Base-by-base conservation (phyloP, 169 alveolate genomes). In the Eimeria tenella region DNA sequence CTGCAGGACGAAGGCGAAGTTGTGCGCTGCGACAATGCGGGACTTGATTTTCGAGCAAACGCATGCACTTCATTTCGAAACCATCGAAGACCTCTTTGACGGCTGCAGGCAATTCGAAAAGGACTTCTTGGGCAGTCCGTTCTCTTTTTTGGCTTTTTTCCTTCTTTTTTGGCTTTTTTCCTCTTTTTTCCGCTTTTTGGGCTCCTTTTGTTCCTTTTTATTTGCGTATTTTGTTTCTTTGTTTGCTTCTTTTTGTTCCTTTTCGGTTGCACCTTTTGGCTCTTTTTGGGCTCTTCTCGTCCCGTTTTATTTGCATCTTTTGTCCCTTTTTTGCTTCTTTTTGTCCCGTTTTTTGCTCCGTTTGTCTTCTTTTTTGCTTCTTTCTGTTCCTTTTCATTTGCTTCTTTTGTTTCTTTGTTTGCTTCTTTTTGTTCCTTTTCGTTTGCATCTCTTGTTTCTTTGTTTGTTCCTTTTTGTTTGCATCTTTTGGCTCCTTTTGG, bases 11-110 rank as follows among this genome's bases (percentile, higher is more conserved):
- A 97, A 97, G 96, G 98, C 98, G 15, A 94, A 93, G 53, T 96
- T 71, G 31, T 97, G 98, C 88, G 96, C 98, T 19, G 94, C 75
- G 25, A 97, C 97, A 62, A 97, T 97, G 98, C 96, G 95, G 94
- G 97, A 97, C 87, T 93, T 97, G 91, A 97, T 97, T 42, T 92
- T 97, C 84, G 98, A 97, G 95, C 99, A 97, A 92, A 97, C 98
- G 62, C 96, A 97, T 95, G 97, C 99, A 31, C 96, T 97, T 49
- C 98, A 96, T 93, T 97, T 97, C 86, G 99, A 97, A 73, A 97
- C 97, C 90, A 97, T 97, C 8, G 98, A 95, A 70, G 98, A 97
- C 95, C 95, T 97, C 75, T 97, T 97, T 94, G 98, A 96, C 77
- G 96, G 97, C 84, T 96, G 98, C 96, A 86, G 94, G 90, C 97